A percentile compares a stretch with the other conserved stretches of the same genome.
These are phyloP conservation scores for Debaryomyces robertsiae DNA, from an alignment of 1,139 yeast species.

Conservation along the genomic window DNA sequence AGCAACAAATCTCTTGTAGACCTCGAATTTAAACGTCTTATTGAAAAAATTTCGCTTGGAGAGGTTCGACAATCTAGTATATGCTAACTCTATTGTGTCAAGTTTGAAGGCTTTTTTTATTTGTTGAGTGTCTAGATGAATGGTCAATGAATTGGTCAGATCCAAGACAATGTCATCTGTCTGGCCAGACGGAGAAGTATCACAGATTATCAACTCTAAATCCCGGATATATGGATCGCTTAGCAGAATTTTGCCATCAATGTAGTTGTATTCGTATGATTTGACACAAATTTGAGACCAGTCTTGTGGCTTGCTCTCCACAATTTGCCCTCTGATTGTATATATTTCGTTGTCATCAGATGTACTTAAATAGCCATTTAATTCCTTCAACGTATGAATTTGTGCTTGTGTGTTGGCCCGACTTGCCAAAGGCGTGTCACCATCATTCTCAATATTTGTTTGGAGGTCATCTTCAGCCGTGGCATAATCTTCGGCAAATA, in stretches of 20 bases:
- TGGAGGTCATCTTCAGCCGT: slow-evolving; percentile 5
- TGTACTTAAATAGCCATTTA: slow-evolving; percentile 5
- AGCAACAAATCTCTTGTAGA: slow-evolving; percentile 17
- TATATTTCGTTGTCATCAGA: slow-evolving; percentile 20
- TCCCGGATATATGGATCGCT: slow-evolving; percentile 29
- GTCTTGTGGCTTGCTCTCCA: slow-evolving; percentile 27
- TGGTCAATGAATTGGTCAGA: slow-evolving; percentile 20
- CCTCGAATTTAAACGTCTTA: slow-evolving; percentile 9
- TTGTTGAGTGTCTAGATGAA: slow-evolving; percentile 21
- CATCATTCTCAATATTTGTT: not conserved
- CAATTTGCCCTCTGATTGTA: slow-evolving; percentile 21
- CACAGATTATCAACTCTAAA: slow-evolving; percentile 27
- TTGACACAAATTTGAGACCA: slow-evolving; percentile 30
- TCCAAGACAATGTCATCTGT: slow-evolving; percentile 13
- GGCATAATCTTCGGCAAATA: slow-evolving; percentile 18
- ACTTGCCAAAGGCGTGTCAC: not conserved
- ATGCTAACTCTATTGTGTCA: slow-evolving; percentile 24
- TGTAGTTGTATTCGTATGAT: slow-evolving; percentile 18
- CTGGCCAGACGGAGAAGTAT: slow-evolving; percentile 8
- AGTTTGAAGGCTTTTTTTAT: slow-evolving; percentile 20
- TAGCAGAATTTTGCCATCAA: slow-evolving; percentile 10
- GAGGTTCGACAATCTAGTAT: slow-evolving; percentile 15
- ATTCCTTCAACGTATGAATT: slow-evolving; percentile 5
- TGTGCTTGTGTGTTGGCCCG: not conserved
- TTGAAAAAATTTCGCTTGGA: slow-evolving; percentile 4